These are phyloP conservation scores for Betula pendula DNA, from an alignment of 306 rosid species.

Conservation along the genomic window DNA sequence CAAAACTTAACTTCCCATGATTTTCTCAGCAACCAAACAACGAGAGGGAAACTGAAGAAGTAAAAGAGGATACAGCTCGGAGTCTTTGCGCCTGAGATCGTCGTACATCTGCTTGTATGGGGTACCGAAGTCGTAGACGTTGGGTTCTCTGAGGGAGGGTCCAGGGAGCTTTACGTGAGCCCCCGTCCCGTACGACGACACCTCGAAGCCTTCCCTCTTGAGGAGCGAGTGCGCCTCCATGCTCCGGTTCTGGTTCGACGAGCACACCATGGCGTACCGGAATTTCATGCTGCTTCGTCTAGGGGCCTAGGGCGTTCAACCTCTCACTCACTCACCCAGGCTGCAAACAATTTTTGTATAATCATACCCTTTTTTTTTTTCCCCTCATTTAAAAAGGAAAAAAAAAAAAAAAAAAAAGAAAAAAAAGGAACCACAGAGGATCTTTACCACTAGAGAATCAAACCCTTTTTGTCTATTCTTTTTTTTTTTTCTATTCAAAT, in stretches of 20 bases:
- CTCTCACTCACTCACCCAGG: background rate
- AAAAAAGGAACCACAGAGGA: too few relatives aligned
- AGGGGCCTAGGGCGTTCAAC: too few relatives aligned
- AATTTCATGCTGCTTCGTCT: constrained; percentile 41
- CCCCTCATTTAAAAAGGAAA: too few relatives aligned
- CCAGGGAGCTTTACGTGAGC: constrained; percentile 97
- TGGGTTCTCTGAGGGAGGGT: constrained; percentile 94
- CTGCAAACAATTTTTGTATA: too few relatives aligned
- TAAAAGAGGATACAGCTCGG: constrained; percentile 74
- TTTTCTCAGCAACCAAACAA: background rate
- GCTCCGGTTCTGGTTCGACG: constrained; percentile 94
- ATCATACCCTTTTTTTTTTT: too few relatives aligned
- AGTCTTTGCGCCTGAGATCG: constrained; percentile 85
- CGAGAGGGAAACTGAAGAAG: background rate
- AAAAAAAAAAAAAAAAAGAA: too few relatives aligned
- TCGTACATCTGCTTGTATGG: constrained; percentile 91
- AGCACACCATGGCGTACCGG: constrained; percentile 91
- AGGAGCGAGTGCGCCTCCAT: constrained; percentile 93
- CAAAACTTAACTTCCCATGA: background rate
- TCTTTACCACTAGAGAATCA: too few relatives aligned
- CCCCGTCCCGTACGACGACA: constrained; percentile 84
- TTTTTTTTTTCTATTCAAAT: too few relatives aligned
- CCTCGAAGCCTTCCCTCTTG: constrained; percentile 83
- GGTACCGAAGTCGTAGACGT: constrained; percentile 91
- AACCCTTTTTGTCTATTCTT: too few relatives aligned